Base-by-base conservation (phyloP, 2,329 filamentous ascomycete species). In the Alternaria atra region DNA sequence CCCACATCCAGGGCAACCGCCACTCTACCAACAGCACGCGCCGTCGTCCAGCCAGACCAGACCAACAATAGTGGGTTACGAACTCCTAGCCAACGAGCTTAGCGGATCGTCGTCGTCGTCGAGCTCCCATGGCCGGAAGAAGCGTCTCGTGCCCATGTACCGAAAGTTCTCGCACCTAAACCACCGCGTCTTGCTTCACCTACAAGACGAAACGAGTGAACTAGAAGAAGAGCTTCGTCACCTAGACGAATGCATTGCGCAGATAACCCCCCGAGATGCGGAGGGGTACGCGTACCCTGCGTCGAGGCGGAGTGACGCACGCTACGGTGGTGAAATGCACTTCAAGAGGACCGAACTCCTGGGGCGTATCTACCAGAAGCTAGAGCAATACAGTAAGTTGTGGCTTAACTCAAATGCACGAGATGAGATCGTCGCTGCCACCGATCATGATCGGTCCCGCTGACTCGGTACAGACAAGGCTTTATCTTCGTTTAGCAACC, bases 151-250 rank as follows among this genome's bases (percentile, higher is more conserved):
- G 8, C 92, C 92, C 1, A 85, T 97, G 60, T 97, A 97, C 76
- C 88, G 94, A 43, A 90, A 90, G 58, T 97, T 97, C 72, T 90
- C 92, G 74, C 85, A 87, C 10, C 81, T 97, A 17, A 94, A 95
- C 70, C 93, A 97, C 74, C 89, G 94, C 3, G 81, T 97, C 3
- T 81, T 97, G 3, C 83, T 97, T 0, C 89, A 95, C 64, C 83
- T 97, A 15, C 94, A 97, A 77, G 93, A 97, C 73, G 92, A 97
- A 75, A 87, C 97, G 17, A 84, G 85, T 30, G 90, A 94, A 69
- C 82, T 97, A 37, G 93, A 97, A 77, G 89, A 93, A 70, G 88
- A 94, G 58, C 84, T 97, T 1, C 86, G 87, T 17, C 82, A 84
- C 0, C 79, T 95, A 1, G 94, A 97, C 57, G 84, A 87, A 63